Percentiles rank a stretch among this genome's conserved stretches.
Conservation (phyloP, 768 basidiomycete genomes). For the Mycena amicta region DNA sequence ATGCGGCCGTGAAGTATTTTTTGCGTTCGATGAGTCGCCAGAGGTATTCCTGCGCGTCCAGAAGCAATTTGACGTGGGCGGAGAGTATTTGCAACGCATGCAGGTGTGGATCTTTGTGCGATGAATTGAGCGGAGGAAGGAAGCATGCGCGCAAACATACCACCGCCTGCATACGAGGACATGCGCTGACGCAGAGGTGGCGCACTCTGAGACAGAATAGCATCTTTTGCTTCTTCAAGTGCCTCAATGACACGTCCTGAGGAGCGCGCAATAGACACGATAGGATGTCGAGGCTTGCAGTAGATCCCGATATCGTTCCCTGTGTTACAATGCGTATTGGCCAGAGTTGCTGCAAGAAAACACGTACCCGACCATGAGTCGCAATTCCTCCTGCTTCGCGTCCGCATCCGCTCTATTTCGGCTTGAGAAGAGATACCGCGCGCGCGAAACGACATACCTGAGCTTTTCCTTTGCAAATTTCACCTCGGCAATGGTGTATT, state of each 20-base stretch:
- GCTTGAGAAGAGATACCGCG: neutral
- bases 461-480: constrained; percentile 67
- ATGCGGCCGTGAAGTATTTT: constrained; percentile 80
- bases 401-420: constrained; percentile 72
- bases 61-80: constrained; percentile 86
- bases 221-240: constrained; percentile 60
- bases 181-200: constrained; percentile 46
- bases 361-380: constrained; percentile 91
- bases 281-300: constrained; percentile 85
- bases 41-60: constrained; percentile 90
- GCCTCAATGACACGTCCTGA: constrained; percentile 66
- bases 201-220: constrained; percentile 51
- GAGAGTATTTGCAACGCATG: constrained; percentile 73
- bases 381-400: constrained; percentile 83
- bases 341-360: constrained; percentile 4
- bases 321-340: constrained; percentile 48
- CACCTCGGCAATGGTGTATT: constrained; percentile 71
- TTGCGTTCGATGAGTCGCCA: constrained; percentile 86
- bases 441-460: constrained; percentile 44
- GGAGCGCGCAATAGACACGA: constrained; percentile 73
- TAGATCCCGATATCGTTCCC: constrained; percentile 88
- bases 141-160: constrained; percentile 32
- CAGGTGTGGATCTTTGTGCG: constrained; percentile 61
- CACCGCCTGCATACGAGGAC: constrained; percentile 41
- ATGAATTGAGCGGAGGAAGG: constrained; percentile 6